Conservation (phyloP, 1,139 yeast genomes). For the Pneumocystis oryctolagi region DNA sequence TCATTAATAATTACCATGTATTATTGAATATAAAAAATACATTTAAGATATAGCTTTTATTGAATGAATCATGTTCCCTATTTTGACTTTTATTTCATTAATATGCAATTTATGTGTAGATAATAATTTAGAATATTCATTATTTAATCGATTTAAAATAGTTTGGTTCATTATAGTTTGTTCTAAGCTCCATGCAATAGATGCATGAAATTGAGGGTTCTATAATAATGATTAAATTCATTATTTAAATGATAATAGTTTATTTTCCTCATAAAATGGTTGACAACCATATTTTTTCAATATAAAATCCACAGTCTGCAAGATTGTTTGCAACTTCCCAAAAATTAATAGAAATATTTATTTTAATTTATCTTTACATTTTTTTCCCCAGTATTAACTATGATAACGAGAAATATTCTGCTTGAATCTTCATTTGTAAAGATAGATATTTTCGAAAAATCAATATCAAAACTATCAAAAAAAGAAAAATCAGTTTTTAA, state of each 20-base stretch:
- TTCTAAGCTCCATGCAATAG: neutral
- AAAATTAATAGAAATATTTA: neutral
- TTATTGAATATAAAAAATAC: neutral
- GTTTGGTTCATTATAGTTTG: neutral
- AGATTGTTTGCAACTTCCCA: neutral
- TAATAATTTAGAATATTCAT: neutral
- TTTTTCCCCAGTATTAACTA: neutral
- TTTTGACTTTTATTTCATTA: neutral
- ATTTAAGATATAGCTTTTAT: neutral
- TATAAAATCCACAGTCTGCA: neutral
- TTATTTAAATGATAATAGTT: neutral
- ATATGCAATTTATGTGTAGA: neutral
- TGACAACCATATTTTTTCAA: neutral
- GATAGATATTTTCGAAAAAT: neutral
- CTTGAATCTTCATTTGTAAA: neutral
- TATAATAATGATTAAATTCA: neutral
- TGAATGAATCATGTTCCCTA: neutral
- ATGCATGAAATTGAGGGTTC: neutral
- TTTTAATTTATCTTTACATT: neutral
- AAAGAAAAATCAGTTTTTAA: neutral
- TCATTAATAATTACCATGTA: neutral
- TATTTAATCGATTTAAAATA: neutral
- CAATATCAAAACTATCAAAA: neutral
- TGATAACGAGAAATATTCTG: neutral
- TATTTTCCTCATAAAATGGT: neutral